Conservation (phyloP, 108 stramenopile species). For the Cylindrotheca closterium region DNA sequence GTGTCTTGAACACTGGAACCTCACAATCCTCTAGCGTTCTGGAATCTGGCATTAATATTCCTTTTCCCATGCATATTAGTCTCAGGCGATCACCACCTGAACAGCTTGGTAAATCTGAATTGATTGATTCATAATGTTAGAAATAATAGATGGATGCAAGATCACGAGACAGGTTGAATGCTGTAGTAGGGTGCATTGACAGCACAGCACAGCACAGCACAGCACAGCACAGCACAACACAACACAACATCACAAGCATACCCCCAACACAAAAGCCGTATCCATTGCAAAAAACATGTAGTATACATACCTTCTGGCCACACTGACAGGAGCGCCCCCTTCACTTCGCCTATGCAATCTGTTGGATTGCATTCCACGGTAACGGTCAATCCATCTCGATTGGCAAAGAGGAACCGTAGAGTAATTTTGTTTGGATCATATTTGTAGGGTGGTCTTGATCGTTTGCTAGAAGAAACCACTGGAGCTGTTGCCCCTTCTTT, state of each 20-base stretch:
- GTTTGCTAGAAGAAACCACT: slow-evolving; percentile 34
- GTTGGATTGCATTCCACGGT: slow-evolving; percentile 71
- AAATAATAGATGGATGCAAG: background rate
- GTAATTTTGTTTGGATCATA: slow-evolving; percentile 80
- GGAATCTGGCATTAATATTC: slow-evolving; percentile 76
- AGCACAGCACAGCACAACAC: too few relatives aligned
- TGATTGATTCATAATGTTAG: slow-evolving; percentile 4
- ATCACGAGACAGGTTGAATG: background rate
- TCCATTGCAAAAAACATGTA: slow-evolving; percentile 10
- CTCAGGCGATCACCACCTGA: slow-evolving; percentile 64
- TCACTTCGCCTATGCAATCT: slow-evolving; percentile 78
- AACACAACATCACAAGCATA: too few relatives aligned
- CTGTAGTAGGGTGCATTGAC: too few relatives aligned
- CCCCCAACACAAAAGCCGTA: too few relatives aligned
- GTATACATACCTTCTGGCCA: slow-evolving; percentile 79
- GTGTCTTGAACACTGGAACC: slow-evolving; percentile 85
- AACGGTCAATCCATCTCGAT: slow-evolving; percentile 76
- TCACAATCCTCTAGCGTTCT: slow-evolving; percentile 62
- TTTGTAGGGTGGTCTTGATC: slow-evolving; percentile 49
- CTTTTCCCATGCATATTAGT: slow-evolving; percentile 90
- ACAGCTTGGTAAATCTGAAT: slow-evolving; percentile 58
- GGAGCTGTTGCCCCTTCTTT: slow-evolving; percentile 9
- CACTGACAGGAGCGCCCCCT: slow-evolving; percentile 71
- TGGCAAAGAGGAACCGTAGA: slow-evolving; percentile 81
- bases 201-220: too few relatives aligned